phyloP scores from a whole-genome alignment of 177 flowering plant species.

The Vitis hybrid region DNA sequence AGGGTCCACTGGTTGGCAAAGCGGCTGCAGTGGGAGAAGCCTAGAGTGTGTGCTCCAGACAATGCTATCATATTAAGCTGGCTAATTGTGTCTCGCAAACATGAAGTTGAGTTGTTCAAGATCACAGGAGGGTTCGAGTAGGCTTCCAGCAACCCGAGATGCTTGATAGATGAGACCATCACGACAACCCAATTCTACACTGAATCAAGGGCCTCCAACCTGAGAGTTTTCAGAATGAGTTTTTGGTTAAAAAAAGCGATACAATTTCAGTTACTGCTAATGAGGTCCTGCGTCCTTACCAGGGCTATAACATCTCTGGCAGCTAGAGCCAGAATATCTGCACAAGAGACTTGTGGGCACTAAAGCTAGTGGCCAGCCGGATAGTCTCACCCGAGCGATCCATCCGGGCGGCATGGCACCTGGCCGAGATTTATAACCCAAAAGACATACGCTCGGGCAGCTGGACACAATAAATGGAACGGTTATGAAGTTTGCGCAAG shows the following conservation, averaged over 20 bases:
- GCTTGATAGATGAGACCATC: constrained; percentile 68
- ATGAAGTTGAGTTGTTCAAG: constrained; percentile 45
- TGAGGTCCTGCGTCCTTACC: constrained; percentile 23
- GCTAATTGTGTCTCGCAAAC: constrained; percentile 45
- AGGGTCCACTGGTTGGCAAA: constrained; percentile 65
- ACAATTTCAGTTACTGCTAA: too few species aligned
- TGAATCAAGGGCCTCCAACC: constrained; percentile 76
- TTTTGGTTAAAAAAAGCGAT: too few species aligned
- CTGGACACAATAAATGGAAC: too few species aligned
- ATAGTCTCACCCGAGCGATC: too few species aligned
- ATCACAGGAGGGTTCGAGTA: constrained; percentile 57
- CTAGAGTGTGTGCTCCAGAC: constrained; percentile 82
- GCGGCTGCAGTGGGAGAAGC: constrained; percentile 67
- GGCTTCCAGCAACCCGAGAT: constrained; percentile 56
- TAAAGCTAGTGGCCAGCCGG: too few species aligned
- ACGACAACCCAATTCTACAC: constrained; percentile 70
- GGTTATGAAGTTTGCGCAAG: too few species aligned
- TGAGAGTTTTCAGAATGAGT: constrained; percentile 12
- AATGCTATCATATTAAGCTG: constrained; percentile 72
- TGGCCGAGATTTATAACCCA: too few species aligned
- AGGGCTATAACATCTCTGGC: constrained; percentile 64
- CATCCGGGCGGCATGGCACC: too few species aligned
- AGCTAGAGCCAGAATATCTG: constrained; percentile 74
- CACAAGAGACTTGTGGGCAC: constrained; percentile 57
- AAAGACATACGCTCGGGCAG: too few species aligned